These are phyloP conservation scores for Discostella pseudostelligera DNA, from an alignment of 108 stramenopile genomes.

Conservation along the genomic window DNA sequence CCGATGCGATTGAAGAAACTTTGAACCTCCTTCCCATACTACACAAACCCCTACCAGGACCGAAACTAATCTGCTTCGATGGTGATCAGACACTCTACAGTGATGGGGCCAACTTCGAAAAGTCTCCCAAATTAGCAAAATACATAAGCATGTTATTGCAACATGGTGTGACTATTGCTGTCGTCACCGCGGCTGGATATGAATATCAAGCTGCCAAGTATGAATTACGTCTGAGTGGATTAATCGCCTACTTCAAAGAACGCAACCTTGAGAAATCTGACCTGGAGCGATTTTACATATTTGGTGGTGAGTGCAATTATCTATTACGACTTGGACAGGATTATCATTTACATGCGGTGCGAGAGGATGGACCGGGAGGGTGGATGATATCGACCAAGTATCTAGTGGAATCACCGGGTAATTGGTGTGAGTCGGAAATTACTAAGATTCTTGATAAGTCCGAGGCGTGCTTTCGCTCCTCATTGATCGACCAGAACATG, in stretches of 20 bases:
- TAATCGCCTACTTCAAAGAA: conserved; percentile 75
- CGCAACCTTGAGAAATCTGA: conserved; percentile 59
- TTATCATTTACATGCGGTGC: conserved; percentile 73
- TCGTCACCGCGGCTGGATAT: conserved; percentile 95
- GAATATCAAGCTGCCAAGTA: conserved; percentile 88
- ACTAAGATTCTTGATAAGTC: conserved; percentile 70
- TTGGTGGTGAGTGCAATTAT: conserved; percentile 95
- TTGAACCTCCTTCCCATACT: conserved; percentile 20
- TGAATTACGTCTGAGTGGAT: conserved; percentile 78
- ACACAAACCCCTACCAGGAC: conserved; percentile 52
- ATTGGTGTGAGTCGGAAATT: conserved; percentile 78
- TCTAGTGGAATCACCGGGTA: conserved; percentile 68
- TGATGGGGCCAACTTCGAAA: conserved; percentile 91
- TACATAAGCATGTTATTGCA: conserved; percentile 72
- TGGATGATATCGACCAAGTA: conserved; percentile 83
- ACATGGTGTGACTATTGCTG: conserved; percentile 81
- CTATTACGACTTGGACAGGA: conserved; percentile 68
- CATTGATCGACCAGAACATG: conserved; percentile 68
- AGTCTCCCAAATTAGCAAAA: conserved; percentile 76
- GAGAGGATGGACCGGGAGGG: conserved; percentile 80
- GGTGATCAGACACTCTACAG: conserved; percentile 92
- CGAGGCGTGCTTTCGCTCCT: conserved; percentile 52
- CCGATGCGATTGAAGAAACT: conserved; percentile 30
- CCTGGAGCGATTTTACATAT: conserved; percentile 85
- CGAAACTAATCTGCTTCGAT: conserved; percentile 88